Conservation (phyloP, 148 eudicot species). For the Selenicereus undatus region DNA sequence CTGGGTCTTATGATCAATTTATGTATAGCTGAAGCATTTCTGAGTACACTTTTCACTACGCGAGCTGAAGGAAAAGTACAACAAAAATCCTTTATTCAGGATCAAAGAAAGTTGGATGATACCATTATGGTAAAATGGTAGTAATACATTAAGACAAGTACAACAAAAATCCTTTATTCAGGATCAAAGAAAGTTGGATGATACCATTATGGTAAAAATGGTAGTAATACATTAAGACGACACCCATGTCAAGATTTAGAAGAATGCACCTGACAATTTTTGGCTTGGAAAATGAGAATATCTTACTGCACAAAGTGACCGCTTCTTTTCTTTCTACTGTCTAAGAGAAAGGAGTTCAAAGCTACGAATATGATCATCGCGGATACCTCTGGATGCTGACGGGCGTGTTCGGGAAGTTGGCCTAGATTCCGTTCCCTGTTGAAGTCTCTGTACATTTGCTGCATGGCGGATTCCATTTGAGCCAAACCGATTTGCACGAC, state of each 20-base stretch:
- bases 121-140: constrained; percentile 11
- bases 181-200: constrained; percentile 5
- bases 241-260: constrained; percentile 14
- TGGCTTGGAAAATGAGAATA: constrained; percentile 12
- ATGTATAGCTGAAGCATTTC: constrained; percentile 1
- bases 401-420: constrained; percentile 51
- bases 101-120: constrained; percentile 4
- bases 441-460: constrained; percentile 47
- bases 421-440: constrained; percentile 43
- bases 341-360: constrained; percentile 81
- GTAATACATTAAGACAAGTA: constrained; percentile 16
- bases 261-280: constrained; percentile 16
- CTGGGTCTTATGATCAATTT: not conserved
- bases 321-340: constrained; percentile 39
- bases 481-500: constrained; percentile 38
- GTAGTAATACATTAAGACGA: constrained; percentile 13
- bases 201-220: constrained; percentile 11
- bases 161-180: constrained; percentile 17
- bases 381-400: constrained; percentile 46
- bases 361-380: constrained; percentile 83
- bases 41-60: constrained; percentile 9
- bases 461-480: constrained; percentile 45
- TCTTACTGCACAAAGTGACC: constrained; percentile 8
- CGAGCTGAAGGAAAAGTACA: not conserved
- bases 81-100: constrained; percentile 15